A percentile compares a stretch with the other conserved stretches of the same genome.
Conservation (phyloP, 2,329 filamentous ascomycete species). For the Pseudohalonectria lignicola region DNA sequence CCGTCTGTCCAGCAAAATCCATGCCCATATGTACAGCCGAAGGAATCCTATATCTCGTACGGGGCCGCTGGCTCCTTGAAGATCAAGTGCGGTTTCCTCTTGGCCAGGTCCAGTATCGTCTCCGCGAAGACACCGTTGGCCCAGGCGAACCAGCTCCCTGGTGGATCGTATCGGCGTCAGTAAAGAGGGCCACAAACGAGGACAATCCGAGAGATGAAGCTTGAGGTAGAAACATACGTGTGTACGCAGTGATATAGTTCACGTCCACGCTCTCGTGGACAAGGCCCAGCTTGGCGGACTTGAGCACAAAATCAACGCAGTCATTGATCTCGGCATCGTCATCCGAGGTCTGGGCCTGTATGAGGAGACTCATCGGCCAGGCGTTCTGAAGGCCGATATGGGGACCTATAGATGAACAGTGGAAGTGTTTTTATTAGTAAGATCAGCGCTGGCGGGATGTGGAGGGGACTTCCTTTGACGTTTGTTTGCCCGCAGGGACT, state of each 20-base stretch:
- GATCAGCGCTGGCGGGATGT: neutral
- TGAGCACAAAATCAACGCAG: constrained; percentile 63
- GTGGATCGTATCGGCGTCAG: too few relatives aligned
- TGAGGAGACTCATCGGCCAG: constrained; percentile 92
- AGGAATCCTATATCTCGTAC: constrained; percentile 44
- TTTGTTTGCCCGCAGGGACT: neutral
- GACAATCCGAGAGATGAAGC: too few relatives aligned
- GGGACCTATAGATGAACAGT: constrained; percentile 27
- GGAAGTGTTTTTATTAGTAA: neutral
- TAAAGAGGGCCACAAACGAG: constrained; percentile 27
- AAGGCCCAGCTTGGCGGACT: constrained; percentile 65
- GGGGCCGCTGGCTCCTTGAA: constrained; percentile 56
- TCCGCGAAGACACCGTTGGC: constrained; percentile 94
- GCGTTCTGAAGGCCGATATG: constrained; percentile 79
- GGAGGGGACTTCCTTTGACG: neutral
- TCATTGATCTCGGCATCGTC: constrained; percentile 71
- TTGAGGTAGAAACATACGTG: too few relatives aligned
- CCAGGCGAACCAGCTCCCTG: constrained; percentile 30
- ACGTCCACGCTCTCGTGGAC: constrained; percentile 92
- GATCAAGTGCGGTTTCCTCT: constrained; percentile 77
- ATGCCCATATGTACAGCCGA: too few relatives aligned
- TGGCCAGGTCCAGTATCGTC: constrained; percentile 81
- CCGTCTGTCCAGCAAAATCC: too few relatives aligned
- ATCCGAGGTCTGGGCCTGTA: constrained; percentile 82
- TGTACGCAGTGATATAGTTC: constrained; percentile 54